Conservation (phyloP, 305 asterid genomes). For the Salvia sclarea region DNA sequence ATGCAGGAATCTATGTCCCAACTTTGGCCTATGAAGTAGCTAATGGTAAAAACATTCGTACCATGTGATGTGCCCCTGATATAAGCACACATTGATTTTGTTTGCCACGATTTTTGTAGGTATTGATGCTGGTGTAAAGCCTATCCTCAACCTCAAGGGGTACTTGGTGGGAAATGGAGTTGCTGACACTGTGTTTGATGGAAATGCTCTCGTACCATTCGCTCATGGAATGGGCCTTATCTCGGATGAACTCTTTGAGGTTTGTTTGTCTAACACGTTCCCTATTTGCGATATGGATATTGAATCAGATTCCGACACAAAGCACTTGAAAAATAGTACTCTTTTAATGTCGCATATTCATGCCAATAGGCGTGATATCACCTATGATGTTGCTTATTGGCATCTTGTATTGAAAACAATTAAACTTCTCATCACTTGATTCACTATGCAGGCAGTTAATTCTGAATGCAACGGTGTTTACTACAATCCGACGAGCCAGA, state of each 20-base stretch:
- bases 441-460: constrained; percentile 56
- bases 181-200: constrained; percentile 67
- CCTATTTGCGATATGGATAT: neutral
- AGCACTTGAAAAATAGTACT: neutral
- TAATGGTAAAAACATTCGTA: constrained; percentile 51
- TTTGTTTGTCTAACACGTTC: constrained; percentile 29
- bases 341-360: neutral
- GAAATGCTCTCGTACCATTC: constrained; percentile 89
- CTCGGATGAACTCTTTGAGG: constrained; percentile 75
- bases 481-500: constrained; percentile 45
- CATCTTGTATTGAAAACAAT: constrained; percentile 2
- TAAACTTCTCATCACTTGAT: neutral
- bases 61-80: constrained; percentile 26
- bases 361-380: neutral
- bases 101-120: constrained; percentile 47
- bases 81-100: constrained; percentile 18
- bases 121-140: constrained; percentile 65
- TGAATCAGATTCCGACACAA: neutral
- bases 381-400: neutral
- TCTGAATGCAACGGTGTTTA: constrained; percentile 65
- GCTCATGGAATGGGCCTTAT: constrained; percentile 97
- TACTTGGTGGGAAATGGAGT: constrained; percentile 98
- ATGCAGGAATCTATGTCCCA: constrained; percentile 93
- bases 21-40: constrained; percentile 84
- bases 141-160: constrained; percentile 85